A percentile compares a stretch with the other conserved stretches of the same genome.
These are phyloP conservation scores for Pseudogymnoascus sp. DNA, from an alignment of 2,329 filamentous ascomycete species.

Conservation along the genomic window DNA sequence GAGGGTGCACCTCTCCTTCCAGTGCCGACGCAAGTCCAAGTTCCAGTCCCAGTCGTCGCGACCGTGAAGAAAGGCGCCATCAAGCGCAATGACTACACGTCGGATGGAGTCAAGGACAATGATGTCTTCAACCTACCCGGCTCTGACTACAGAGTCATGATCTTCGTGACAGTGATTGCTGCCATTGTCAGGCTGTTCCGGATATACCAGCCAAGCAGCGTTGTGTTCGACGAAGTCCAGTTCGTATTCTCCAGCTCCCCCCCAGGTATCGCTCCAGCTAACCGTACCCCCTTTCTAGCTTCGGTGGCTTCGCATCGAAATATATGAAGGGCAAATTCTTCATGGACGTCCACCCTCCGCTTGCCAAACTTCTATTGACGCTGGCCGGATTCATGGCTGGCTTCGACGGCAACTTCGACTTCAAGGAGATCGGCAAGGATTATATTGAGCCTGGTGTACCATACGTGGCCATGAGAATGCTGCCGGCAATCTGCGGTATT, in stretches of 20 bases:
- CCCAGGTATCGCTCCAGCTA: conserved; percentile 16
- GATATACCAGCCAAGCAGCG: conserved; percentile 92
- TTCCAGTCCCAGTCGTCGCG: background rate
- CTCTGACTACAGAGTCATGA: conserved; percentile 74
- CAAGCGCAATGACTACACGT: conserved; percentile 54
- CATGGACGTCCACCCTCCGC: conserved; percentile 98
- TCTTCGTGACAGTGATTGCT: conserved; percentile 66
- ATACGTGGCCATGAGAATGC: conserved; percentile 94
- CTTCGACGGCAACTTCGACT: conserved; percentile 93
- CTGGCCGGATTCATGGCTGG: conserved; percentile 91
- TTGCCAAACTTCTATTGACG: conserved; percentile 94
- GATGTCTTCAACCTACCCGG: conserved; percentile 82
- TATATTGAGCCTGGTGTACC: conserved; percentile 91
- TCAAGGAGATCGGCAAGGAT: conserved; percentile 99
- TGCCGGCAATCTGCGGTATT: conserved; percentile 84
- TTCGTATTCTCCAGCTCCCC: conserved; percentile 44
- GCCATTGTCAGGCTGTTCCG: conserved; percentile 80
- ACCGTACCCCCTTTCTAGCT: conserved; percentile 46
- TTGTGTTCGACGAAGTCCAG: conserved; percentile 99
- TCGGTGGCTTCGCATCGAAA: conserved; percentile 95
- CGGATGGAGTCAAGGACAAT: conserved; percentile 76
- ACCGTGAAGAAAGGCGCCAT: conserved; percentile 13
- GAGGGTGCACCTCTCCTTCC: conserved; percentile 1
- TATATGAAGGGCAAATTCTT: conserved; percentile 99
- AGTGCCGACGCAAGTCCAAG: background rate